Evolutionary conservation across 1,284 basidiomycete species (phyloP).

Genomic region (Cystobasidiaceae sp.): DNA sequence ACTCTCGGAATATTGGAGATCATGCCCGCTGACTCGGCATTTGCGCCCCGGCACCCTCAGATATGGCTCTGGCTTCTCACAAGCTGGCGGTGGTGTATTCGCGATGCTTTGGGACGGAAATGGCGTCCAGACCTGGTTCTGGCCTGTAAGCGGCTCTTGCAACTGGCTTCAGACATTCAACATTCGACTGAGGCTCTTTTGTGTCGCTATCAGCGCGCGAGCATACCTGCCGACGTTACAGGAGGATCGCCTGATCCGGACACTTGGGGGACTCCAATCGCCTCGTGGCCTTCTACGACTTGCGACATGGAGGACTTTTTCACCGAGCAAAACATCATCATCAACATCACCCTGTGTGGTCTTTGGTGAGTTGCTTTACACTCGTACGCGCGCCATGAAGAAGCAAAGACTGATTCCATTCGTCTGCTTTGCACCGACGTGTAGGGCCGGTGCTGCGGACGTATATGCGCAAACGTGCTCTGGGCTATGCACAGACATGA

Average conservation of each 20-base stretch:
- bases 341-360: conserved; percentile 56
- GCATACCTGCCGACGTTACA: conserved; percentile 65
- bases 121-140: conserved; percentile 65
- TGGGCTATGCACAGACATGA: conserved; percentile 61
- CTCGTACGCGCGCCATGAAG: too few relatives aligned
- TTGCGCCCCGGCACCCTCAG: too few relatives aligned
- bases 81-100: conserved; percentile 65
- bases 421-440: too few relatives aligned
- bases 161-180: too few relatives aligned
- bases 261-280: conserved; percentile 57
- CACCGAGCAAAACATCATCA: conserved; percentile 59
- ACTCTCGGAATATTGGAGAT: too few relatives aligned
- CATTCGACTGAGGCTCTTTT: too few relatives aligned
- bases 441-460: conserved; percentile 68
- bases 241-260: conserved; percentile 47
- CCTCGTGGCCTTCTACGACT: conserved; percentile 58
- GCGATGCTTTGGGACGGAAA: conserved; percentile 62
- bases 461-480: conserved; percentile 56
- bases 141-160: not conserved
- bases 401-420: too few relatives aligned
- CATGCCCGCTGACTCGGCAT: too few relatives aligned
- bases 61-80: conserved; percentile 37
- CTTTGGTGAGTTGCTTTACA: not conserved
- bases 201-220: conserved; percentile 52
- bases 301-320: conserved; percentile 66